A percentile compares a stretch with the other conserved stretches of the same genome.
phyloP scores from a whole-genome alignment of 306 rosid species.

The Rosa persica region DNA sequence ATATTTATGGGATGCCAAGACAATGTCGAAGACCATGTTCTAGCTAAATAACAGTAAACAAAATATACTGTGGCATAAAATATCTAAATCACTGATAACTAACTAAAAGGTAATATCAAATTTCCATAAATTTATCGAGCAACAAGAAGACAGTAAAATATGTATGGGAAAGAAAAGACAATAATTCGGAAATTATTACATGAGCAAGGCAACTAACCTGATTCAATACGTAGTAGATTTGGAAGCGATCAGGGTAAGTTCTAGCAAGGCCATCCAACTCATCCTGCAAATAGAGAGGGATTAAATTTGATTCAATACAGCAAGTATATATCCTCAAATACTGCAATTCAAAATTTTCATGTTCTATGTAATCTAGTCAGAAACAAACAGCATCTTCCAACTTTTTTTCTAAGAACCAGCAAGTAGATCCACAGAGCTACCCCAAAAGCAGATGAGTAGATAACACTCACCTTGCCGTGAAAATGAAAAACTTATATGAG shows the following conservation, averaged over 20 bases:
- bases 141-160: neutral
- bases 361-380: neutral
- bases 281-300: slow-evolving; percentile 51
- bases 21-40: slow-evolving; percentile 3
- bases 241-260: slow-evolving; percentile 70
- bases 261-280: slow-evolving; percentile 74
- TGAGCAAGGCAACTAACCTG: slow-evolving; percentile 53
- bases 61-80: neutral
- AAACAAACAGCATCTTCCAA: neutral
- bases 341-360: neutral
- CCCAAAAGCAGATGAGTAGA: neutral
- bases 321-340: neutral
- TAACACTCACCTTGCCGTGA: neutral
- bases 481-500: neutral
- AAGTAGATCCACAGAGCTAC: neutral
- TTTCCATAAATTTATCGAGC: neutral
- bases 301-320: neutral
- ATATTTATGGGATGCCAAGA: neutral
- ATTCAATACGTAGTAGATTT: slow-evolving; percentile 71
- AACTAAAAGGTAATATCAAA: neutral
- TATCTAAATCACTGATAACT: neutral
- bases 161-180: neutral
- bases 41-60: neutral
- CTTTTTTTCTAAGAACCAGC: neutral
- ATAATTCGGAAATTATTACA: slow-evolving; percentile 12